Evolutionary conservation across 192 early-diverging fungal genomes (phyloP).

Genomic region (Dimargaris cristalligena): DNA sequence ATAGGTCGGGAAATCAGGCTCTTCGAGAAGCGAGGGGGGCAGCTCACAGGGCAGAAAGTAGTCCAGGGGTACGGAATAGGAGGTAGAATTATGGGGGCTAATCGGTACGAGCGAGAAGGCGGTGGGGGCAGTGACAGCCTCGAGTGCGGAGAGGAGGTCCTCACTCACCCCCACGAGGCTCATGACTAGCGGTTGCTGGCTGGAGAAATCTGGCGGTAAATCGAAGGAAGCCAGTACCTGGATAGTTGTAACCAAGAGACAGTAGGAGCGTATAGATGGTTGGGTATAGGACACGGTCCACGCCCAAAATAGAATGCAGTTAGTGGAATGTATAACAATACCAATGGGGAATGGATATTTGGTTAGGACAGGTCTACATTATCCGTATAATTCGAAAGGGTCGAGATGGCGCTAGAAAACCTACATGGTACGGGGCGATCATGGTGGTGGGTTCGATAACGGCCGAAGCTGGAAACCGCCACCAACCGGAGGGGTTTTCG

Average conservation of each 20-base stretch:
- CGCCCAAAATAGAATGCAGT: no score
- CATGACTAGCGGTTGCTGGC: conserved; percentile 3
- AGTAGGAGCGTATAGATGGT: conserved; percentile 9
- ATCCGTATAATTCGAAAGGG: no score
- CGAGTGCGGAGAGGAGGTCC: no score
- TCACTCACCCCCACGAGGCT: not conserved
- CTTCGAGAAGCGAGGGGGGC: conserved; percentile 1
- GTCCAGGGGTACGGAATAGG: not conserved
- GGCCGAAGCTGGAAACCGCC: conserved; percentile 35
- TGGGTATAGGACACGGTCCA: conserved; percentile 14
- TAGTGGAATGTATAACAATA: no score
- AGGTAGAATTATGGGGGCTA: not conserved
- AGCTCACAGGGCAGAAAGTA: conserved; percentile 12
- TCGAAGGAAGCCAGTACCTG: conserved; percentile 14
- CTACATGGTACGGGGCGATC: conserved; percentile 13
- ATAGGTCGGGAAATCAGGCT: conserved; percentile 6
- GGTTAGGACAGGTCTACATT: no score
- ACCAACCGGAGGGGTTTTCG: conserved; percentile 29
- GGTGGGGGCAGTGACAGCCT: no score
- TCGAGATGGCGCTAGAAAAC: conserved; percentile 7
- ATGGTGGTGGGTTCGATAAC: conserved; percentile 22
- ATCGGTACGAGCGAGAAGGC: no score
- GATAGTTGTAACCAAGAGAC: conserved; percentile 13
- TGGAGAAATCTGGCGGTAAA: not conserved
- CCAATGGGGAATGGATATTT: no score